A percentile compares a stretch with the other conserved stretches of the same genome.
phyloP scores from a whole-genome alignment of 345 rosid species.

The Xanthoceras sorbifolium region DNA sequence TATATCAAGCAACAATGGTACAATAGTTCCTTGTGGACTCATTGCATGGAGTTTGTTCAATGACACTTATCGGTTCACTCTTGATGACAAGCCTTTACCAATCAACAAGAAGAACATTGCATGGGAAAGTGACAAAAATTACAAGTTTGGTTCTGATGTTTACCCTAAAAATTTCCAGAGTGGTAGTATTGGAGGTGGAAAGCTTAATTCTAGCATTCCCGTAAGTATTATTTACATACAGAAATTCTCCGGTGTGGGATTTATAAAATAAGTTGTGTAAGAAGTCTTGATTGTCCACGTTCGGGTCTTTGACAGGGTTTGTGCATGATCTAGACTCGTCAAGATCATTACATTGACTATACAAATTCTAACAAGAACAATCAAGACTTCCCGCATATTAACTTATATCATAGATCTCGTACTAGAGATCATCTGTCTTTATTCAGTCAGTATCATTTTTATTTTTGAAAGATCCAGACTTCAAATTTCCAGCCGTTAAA shows the following conservation, averaged over 20 bases:
- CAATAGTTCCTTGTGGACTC: constrained; percentile 60
- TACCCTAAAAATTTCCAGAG: constrained; percentile 51
- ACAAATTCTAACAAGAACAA: too few species aligned
- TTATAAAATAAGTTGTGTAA: too few species aligned
- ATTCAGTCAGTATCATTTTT: too few species aligned
- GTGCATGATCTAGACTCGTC: too few species aligned
- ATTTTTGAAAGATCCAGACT: too few species aligned
- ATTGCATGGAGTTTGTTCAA: constrained; percentile 67
- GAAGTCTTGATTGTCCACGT: too few species aligned
- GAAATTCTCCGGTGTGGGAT: neutral
- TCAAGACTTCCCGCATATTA: too few species aligned
- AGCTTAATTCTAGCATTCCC: constrained; percentile 42
- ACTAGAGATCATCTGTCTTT: too few species aligned
- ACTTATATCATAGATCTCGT: too few species aligned
- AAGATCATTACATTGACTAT: too few species aligned
- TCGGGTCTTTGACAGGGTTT: too few species aligned
- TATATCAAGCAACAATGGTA: neutral
- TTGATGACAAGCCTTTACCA: constrained; percentile 22
- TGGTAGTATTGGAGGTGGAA: constrained; percentile 47
- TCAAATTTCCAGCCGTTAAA: too few species aligned
- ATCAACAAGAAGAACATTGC: constrained; percentile 50
- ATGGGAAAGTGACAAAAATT: constrained; percentile 47
- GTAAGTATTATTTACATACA: constrained; percentile 28
- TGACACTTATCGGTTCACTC: constrained; percentile 45
- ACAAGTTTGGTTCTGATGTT: constrained; percentile 50